Conservation (phyloP, 441 rosid genomes). For the Pelargonium myrrhifolium region DNA sequence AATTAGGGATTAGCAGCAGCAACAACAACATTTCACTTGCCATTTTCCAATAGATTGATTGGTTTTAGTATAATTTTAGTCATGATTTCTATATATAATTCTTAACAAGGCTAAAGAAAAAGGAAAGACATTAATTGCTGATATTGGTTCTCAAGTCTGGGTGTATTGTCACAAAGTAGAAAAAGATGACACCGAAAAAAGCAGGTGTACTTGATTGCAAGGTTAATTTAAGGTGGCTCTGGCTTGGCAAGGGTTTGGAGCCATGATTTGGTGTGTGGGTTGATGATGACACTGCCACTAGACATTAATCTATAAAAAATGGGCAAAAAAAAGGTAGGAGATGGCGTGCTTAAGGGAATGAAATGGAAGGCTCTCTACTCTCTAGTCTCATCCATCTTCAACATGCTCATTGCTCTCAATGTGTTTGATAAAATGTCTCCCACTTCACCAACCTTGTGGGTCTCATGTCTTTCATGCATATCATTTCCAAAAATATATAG, state of each 20-base stretch:
- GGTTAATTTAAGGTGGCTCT: not conserved
- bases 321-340: constrained; percentile 13
- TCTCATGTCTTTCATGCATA: too few species aligned
- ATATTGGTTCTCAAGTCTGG: too few species aligned
- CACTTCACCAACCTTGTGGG: constrained; percentile 41
- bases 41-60: not conserved
- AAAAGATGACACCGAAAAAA: not conserved
- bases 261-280: constrained; percentile 49
- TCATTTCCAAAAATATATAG: too few species aligned
- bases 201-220: not conserved
- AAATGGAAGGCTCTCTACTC: constrained; percentile 19
- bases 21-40: too few species aligned
- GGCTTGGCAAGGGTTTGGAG: constrained; percentile 23
- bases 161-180: not conserved
- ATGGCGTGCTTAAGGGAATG: constrained; percentile 36
- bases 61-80: too few species aligned
- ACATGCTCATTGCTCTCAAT: constrained; percentile 19
- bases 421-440: constrained; percentile 38
- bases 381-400: not conserved
- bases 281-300: constrained; percentile 31
- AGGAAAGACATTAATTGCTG: too few species aligned
- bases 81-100: too few species aligned
- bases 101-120: too few species aligned
- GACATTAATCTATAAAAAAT: constrained; percentile 14
- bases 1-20: not conserved